Evolutionary conservation across 83 land plant species (phyloP), one percentile per base, ranked within the genome.

Genomic region (Diphasiastrum complanatum): DNA sequence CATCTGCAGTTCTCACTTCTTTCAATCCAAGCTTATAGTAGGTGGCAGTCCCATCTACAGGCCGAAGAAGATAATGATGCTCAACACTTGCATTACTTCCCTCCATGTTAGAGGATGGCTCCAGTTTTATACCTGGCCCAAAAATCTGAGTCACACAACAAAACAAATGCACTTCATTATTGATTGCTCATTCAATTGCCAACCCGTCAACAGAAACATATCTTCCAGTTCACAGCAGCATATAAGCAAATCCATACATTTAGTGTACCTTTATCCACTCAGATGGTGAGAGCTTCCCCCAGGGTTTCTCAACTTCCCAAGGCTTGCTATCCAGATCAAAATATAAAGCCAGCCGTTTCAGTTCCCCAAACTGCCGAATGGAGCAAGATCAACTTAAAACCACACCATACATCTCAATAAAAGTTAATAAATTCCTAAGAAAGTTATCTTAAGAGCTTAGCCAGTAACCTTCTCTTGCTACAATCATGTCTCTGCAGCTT

Each of bases 11-110:
- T 52, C 72, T 66, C 43, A 80, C 49, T 51, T 79, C 86, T 66
- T 67, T 70, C 38, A 56, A 59, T 32, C 78, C 80, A 18, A 77
- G 62, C 63, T 89, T 95, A 50, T 57, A 40, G 65, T 95, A 95
- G 43, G 68, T 81, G 47, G 97, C 97, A 80, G 76, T 63, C 19
- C 90, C 99, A 58, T 80, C 69, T n/a, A 95, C 90, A 63, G 99
- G 99, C 48, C 84, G 83, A 37, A 95, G 61, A 65, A 89, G 64
- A 51, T 87, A 95, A 29, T 68, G 59, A 46, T 91, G 97, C 40
- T 61, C 72, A 30, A 73, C 60, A 5, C 2, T 43, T 20, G 8
- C 43, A 26, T 11, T 2, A n/a, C 60, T 30, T 23, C 38, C 65
- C 31, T 43, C 65, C 35, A 18, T 22, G 22, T 29, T 27, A 23